phyloP scores from a whole-genome alignment of 148 eudicot species.

The Persicaria tinctoria region DNA sequence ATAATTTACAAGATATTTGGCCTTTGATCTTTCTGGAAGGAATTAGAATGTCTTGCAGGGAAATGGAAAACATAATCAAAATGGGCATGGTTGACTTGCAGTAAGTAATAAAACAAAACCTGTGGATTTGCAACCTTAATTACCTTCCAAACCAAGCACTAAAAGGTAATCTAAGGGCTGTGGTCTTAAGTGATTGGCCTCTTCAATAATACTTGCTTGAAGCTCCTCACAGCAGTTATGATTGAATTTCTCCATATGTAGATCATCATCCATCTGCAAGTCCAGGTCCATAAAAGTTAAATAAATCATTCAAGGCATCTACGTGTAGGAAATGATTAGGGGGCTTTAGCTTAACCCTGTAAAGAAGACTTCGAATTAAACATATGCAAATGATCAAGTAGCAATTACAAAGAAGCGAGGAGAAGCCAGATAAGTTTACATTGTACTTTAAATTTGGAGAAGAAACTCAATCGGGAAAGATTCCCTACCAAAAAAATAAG shows the following conservation, averaged over 20 bases:
- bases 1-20: not conserved
- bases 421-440: not conserved
- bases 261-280: conserved; percentile 70
- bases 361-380: not conserved
- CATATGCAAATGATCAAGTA: not conserved
- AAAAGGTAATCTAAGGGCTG: conserved; percentile 70
- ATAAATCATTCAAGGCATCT: not conserved
- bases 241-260: conserved; percentile 60
- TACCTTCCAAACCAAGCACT: conserved; percentile 87
- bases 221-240: conserved; percentile 54
- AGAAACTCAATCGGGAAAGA: conserved; percentile 27
- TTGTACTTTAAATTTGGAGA: conserved; percentile 33
- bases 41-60: no score
- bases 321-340: conserved; percentile 3
- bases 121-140: no score
- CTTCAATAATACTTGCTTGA: conserved; percentile 23
- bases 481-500: no score
- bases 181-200: conserved; percentile 23
- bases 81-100: not conserved
- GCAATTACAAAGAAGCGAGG: not conserved
- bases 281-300: not conserved
- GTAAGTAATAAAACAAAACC: conserved; percentile 29
- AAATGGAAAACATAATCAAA: no score
- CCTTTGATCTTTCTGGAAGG: not conserved
- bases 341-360: not conserved